These are phyloP conservation scores for Telopea speciosissima DNA, from an alignment of 177 flowering plant species.

Conservation along the genomic window DNA sequence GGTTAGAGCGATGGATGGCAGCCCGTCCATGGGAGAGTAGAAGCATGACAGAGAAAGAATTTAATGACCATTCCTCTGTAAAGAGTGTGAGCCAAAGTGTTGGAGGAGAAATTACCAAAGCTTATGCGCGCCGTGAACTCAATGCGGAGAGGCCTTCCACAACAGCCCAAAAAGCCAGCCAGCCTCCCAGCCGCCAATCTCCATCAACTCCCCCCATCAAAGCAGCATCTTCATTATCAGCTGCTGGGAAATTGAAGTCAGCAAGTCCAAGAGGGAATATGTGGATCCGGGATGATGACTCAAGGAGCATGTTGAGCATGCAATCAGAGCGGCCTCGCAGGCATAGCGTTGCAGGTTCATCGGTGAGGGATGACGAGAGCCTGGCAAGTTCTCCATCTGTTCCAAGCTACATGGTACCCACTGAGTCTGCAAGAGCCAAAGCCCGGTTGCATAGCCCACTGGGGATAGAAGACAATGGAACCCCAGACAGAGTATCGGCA, in stretches of 20 bases:
- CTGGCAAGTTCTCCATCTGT: constrained; percentile 34
- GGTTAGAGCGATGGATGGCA: constrained; percentile 80
- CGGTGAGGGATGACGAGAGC: constrained; percentile 10
- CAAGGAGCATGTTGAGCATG: constrained; percentile 38
- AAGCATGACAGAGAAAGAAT: constrained; percentile 28
- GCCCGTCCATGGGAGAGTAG: constrained; percentile 55
- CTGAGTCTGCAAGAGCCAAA: constrained; percentile 49
- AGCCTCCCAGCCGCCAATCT: constrained; percentile 18
- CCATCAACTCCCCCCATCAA: constrained; percentile 28
- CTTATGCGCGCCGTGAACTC: constrained; percentile 42
- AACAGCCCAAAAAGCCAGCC: constrained; percentile 26
- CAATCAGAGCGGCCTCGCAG: constrained; percentile 44
- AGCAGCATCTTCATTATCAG: constrained; percentile 12
- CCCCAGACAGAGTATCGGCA: constrained; percentile 29
- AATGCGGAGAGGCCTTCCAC: constrained; percentile 38
- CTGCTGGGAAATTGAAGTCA: constrained; percentile 25
- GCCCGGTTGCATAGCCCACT: constrained; percentile 32
- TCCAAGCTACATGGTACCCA: constrained; percentile 53
- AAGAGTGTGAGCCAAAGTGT: constrained; percentile 30
- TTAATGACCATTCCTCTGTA: constrained; percentile 35
- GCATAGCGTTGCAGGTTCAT: constrained; percentile 21
- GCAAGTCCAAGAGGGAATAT: constrained; percentile 32
- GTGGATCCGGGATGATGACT: constrained; percentile 34
- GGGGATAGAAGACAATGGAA: constrained; percentile 13
- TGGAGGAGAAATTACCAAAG: constrained; percentile 44